Percentiles rank a stretch among this genome's conserved stretches.
Evolutionary conservation across 495 filamentous ascomycete species (phyloP).

Genomic region (Penicillium lividum): DNA sequence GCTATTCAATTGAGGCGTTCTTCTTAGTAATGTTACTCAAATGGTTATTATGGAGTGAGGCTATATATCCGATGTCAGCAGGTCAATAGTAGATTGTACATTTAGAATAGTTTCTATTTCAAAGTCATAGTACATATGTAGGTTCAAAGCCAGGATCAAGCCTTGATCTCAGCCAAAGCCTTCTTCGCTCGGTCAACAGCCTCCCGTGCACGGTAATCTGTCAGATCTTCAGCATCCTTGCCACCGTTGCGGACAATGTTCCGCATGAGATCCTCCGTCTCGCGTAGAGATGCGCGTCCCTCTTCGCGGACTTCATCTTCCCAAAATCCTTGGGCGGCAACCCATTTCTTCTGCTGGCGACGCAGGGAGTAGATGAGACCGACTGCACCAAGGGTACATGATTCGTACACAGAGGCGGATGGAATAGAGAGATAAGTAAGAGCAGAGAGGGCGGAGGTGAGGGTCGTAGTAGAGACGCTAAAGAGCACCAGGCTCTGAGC

Average conservation of each 20-base stretch:
- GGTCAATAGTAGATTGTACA: constrained; percentile 26
- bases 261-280: constrained; percentile 65
- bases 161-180: constrained; percentile 50
- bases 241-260: constrained; percentile 55
- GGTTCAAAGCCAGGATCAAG: constrained; percentile 11
- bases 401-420: constrained; percentile 64
- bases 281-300: constrained; percentile 69
- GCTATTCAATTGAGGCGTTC: not conserved
- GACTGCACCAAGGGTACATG: constrained; percentile 75
- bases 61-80: not conserved
- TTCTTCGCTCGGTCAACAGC: constrained; percentile 55
- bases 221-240: constrained; percentile 33
- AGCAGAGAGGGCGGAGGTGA: constrained; percentile 63
- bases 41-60: too few relatives aligned
- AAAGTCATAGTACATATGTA: constrained; percentile 26
- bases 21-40: too few relatives aligned
- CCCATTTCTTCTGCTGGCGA: constrained; percentile 79
- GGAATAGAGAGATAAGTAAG: constrained; percentile 67
- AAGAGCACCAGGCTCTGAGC: constrained; percentile 78
- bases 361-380: constrained; percentile 73
- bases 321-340: constrained; percentile 67
- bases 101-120: constrained; percentile 19
- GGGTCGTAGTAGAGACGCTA: constrained; percentile 64
- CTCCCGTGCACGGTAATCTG: constrained; percentile 48
- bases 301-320: constrained; percentile 76